Base-by-base conservation (phyloP, 73 alveolate genomes). In the Paramecium tetraurelia region DNA sequence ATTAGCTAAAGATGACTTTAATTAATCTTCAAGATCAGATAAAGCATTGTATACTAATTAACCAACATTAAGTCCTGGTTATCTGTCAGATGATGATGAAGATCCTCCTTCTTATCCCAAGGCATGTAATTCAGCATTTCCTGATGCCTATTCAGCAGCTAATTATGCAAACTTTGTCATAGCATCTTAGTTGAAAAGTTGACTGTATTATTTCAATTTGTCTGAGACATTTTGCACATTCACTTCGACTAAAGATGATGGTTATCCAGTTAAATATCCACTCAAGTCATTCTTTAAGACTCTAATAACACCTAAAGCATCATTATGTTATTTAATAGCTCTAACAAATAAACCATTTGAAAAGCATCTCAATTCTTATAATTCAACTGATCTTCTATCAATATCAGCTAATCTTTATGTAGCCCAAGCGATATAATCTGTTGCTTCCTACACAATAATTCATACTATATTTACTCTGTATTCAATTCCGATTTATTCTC, bases 51-150 rank as follows among this genome's bases (percentile, higher is more conserved):
- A 75, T 6, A 75, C 87, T 9, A 31, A 33, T 75, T 75, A 75
- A 31, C 87, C 87, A 16, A 75, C 59, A 20, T 75, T 75, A 44
- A 31, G 59, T 1, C 87, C 87, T 75, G 63, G 36, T 10, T 75
- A 40, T 75, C 87, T 75, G 7, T 24, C 68, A 14, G 87, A 36
- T 75, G 87, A 36, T n/a, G 63, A 27, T 27, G 31, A 33, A 0
- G 38, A 31, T 16, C 38, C 41, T 10, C 35, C 18, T 16, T 75
- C 87, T 40, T 75, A 33, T 36, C 59, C 59, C 18, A 33, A 33
- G 5, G 87, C 87, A 75, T 75, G 87, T 75, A 75, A 75, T 75
- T 75, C 87, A 40, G 87, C 87, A 75, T 36, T 36, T 33, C 87
- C 87, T 75, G 87, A 75, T 2, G 87, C 87, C 38, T 75, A 10